Conservation (phyloP, 257 asterid species). For the Solanum sparsipilum region DNA sequence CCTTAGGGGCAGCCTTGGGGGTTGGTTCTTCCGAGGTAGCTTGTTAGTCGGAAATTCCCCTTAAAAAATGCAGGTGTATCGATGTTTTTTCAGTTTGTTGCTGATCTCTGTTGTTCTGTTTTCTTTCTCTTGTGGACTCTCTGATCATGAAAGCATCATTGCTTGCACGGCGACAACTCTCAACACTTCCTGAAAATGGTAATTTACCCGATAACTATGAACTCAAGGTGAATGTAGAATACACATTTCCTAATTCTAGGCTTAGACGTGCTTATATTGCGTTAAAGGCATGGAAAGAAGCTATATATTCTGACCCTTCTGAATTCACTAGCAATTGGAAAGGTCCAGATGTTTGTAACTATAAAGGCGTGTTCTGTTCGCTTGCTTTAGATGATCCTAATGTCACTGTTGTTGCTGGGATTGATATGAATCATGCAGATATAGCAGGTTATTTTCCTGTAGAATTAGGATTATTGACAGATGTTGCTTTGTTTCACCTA, state of each 20-base stretch:
- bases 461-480: conserved; percentile 26
- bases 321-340: conserved; percentile 24
- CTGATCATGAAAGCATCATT: conserved; percentile 7
- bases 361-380: conserved; percentile 22
- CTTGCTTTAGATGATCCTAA: conserved; percentile 10
- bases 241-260: conserved; percentile 6
- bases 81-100: background rate
- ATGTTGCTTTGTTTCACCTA: conserved; percentile 17
- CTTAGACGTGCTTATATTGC: conserved; percentile 23
- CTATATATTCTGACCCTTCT: conserved; percentile 20
- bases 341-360: conserved; percentile 29
- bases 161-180: conserved; percentile 10
- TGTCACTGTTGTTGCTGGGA: conserved; percentile 18
- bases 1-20: background rate
- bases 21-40: background rate
- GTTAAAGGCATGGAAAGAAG: conserved; percentile 21
- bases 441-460: conserved; percentile 31
- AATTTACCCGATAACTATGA: conserved; percentile 3
- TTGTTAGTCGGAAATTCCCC: background rate
- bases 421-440: conserved; percentile 24
- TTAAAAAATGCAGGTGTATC: background rate
- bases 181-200: conserved; percentile 9
- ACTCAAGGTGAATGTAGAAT: background rate
- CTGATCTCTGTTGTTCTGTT: background rate
- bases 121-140: conserved; percentile 1